Evolutionary conservation across 2,329 filamentous ascomycete genomes (phyloP), one percentile per base, ranked within the genome.

Genomic region (Phoma sp.): DNA sequence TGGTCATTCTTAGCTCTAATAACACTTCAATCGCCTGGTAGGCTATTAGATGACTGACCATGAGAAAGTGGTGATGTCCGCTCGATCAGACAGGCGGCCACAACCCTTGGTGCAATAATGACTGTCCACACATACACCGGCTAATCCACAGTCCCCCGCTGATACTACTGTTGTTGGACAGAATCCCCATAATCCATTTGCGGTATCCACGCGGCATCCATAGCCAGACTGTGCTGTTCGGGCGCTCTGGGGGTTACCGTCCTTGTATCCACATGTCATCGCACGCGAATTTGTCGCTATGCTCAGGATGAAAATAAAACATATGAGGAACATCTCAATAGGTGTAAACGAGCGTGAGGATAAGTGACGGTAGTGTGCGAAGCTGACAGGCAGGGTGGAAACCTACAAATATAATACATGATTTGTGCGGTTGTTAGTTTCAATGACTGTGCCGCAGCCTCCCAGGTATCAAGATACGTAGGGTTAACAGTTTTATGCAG

Each of bases 121-220:
- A n/a, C 36, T 52, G 19, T 64, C 62, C 25, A 61, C 27, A 21
- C 62, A 64, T 33, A 57, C 40, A 21, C 60, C 60, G 13, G 51
- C 60, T 32, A 64, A 39, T 17, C 55, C 51, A 41, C 53, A 64
- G 31, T 61, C 55, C 31, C 24, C 19, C n/a, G 52, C 57, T 32
- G 51, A 51, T 32, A 43, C 40, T 19, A 63, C 60, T 24, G 38
- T 56, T 32, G 55, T 54, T 43, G 52, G 52, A 48, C 61, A 64
- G 27, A 62, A 64, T 10, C 57, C 60, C 61, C 61, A 64, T 38
- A 64, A 46, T 25, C 61, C 57, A 38, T 55, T 57, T 37, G 53
- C 47, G 27, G 60, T 58, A 35, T 64, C 60, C 33, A 61, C 41
- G 15, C 50, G 46, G 36, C 61, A 64, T 36, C n/a, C 52, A 22